Conservation (phyloP, 352 stramenopile species). For the Phytopythium ostracodes region DNA sequence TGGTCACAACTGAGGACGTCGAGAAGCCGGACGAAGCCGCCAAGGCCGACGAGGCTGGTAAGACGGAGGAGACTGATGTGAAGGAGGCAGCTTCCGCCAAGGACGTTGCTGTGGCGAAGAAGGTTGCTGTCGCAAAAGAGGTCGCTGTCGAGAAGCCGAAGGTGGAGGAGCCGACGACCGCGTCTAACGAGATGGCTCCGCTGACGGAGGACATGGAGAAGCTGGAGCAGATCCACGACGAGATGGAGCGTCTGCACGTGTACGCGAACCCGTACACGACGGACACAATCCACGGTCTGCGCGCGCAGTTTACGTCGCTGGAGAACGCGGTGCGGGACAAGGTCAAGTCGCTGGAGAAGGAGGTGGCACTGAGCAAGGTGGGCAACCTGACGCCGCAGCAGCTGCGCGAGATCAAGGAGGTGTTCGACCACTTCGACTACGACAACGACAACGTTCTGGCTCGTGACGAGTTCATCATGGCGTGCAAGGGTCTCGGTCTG, state of each 20-base stretch:
- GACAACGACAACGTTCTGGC: constrained; percentile 84
- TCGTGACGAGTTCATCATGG: constrained; percentile 90
- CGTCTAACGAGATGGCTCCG: constrained; percentile 26
- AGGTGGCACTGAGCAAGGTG: constrained; percentile 79
- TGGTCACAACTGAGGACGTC: constrained; percentile 4
- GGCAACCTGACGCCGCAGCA: constrained; percentile 82
- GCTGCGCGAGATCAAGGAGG: constrained; percentile 85
- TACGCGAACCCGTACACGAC: constrained; percentile 89
- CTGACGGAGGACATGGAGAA: constrained; percentile 78
- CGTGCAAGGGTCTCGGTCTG: constrained; percentile 84
- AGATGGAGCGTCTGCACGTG: constrained; percentile 77
- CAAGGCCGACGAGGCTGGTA: not conserved
- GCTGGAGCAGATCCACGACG: constrained; percentile 79
- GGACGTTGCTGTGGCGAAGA: constrained; percentile 22
- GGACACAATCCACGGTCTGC: constrained; percentile 86
- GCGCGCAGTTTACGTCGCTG: constrained; percentile 80
- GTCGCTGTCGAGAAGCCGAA: constrained; percentile 14
- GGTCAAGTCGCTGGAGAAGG: constrained; percentile 88
- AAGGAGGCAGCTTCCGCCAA: constrained; percentile 17
- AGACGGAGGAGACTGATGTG: constrained; percentile 11
- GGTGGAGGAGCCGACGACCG: constrained; percentile 18
- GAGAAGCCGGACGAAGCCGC: constrained; percentile 3
- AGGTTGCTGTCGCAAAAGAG: constrained; percentile 16
- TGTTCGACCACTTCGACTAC: constrained; percentile 89
- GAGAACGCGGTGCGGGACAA: constrained; percentile 75